Percentiles rank a stretch among this genome's conserved stretches.
Evolutionary conservation across 345 rosid genomes (phyloP).

Genomic region (Arabis hirsuta): DNA sequence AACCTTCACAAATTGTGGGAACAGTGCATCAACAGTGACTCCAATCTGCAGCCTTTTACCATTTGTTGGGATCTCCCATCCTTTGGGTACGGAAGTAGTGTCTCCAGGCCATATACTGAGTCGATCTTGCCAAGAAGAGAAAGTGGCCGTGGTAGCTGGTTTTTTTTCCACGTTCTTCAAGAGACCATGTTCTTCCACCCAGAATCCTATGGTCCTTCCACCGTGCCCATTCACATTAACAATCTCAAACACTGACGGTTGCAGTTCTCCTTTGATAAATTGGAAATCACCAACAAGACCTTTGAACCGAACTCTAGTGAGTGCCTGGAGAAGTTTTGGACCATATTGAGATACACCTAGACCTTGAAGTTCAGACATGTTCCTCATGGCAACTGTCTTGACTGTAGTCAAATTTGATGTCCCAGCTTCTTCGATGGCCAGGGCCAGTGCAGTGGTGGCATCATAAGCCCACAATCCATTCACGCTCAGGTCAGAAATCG

Average conservation of each 20-base stretch:
- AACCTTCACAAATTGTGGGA: slow-evolving; percentile 17
- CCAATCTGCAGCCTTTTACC: slow-evolving; percentile 39
- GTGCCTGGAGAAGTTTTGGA: slow-evolving; percentile 41
- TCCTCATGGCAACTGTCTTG: slow-evolving; percentile 23
- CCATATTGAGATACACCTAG: slow-evolving; percentile 50
- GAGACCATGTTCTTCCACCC: slow-evolving; percentile 47
- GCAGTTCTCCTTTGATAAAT: slow-evolving; percentile 43
- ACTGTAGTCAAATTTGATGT: slow-evolving; percentile 21
- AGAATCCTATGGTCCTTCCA: slow-evolving; percentile 47
- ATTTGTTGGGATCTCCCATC: slow-evolving; percentile 26
- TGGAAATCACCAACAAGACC: slow-evolving; percentile 50
- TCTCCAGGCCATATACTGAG: slow-evolving; percentile 48
- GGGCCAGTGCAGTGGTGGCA: slow-evolving; percentile 50
- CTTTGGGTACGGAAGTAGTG: slow-evolving; percentile 23
- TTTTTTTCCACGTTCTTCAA: slow-evolving; percentile 15
- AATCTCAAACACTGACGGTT: slow-evolving; percentile 46
- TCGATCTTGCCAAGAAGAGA: slow-evolving; percentile 33
- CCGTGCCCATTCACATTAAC: slow-evolving; percentile 48
- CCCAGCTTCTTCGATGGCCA: slow-evolving; percentile 50
- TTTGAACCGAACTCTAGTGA: slow-evolving; percentile 44
- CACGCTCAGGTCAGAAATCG: slow-evolving; percentile 33
- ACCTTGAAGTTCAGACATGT: slow-evolving; percentile 43
- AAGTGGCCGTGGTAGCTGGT: background rate
- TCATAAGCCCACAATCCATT: slow-evolving; percentile 55
- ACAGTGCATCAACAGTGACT: slow-evolving; percentile 21